Evolutionary conservation across 2,329 filamentous ascomycete genomes (phyloP), one percentile per base, ranked within the genome.

Genomic region (Bimuria novae-zelandiae): DNA sequence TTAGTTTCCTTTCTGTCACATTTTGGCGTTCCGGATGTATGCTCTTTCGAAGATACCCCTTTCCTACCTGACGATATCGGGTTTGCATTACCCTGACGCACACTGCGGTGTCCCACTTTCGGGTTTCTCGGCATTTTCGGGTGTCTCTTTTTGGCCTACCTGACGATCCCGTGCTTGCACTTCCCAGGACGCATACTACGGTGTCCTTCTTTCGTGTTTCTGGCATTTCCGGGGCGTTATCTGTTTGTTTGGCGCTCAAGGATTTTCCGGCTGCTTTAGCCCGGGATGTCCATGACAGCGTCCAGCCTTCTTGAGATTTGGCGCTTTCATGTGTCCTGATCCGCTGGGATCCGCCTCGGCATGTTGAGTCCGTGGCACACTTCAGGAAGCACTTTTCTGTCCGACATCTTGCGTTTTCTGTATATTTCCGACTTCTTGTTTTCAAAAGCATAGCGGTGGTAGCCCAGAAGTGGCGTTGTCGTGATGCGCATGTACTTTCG

Each of bases 1-100:
- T 27, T 41, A 3, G 12, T 12, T 32, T n/a, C 32, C 6, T 44
- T 44, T 27, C 41, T 14, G 7, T 44, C 27, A 14, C 33, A 11
- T 33, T 7, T 12, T 27, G 41, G 41, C 41, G 41, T 44, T 44
- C 7, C 12, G 22, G 21, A 4, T 16, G 25, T 25, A 27, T 25
- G 16, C 11, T 27, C 16, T 8, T 25, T 46, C 21, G 12, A 46
- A 35, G 43, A 46, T 46, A 46, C 43, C 43, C 43, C 27, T 35
- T 46, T 25, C 12, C 12, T 16, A 35, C 30, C 14, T 39, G 36
- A 8, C 19, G 17, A 4, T 14, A 22, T 22, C 12, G 16, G 16
- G 4, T 36, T 17, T 35, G 8, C 19, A n/a, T 27, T 46, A 7
- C 21, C 21, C 4, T 7, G 43, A 46, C 21, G 19, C 30, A 35